Percentiles rank a stretch among this genome's conserved stretches.
Evolutionary conservation across 2,329 filamentous ascomycete species (phyloP).

Genomic region (Pseudogymnoascus pannorum): DNA sequence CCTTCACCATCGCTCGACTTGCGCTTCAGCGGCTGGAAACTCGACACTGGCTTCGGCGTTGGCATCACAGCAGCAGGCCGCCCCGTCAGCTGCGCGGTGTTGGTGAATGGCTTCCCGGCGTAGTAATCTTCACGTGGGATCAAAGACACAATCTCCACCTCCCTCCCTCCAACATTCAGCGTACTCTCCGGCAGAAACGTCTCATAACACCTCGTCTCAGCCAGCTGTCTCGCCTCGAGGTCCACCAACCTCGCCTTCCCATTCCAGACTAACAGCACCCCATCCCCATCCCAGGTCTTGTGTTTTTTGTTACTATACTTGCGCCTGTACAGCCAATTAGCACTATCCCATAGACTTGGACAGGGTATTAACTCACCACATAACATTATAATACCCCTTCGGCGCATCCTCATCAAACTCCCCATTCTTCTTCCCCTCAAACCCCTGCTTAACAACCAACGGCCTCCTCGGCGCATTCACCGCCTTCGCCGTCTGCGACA

Average conservation of each 20-base stretch:
- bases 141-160: constrained; percentile 58
- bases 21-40: constrained; percentile 1
- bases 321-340: constrained; percentile 39
- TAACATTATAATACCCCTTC: constrained; percentile 26
- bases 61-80: constrained; percentile 15
- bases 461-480: constrained; percentile 26
- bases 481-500: constrained; percentile 13
- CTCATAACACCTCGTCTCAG: constrained; percentile 47
- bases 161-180: constrained; percentile 58
- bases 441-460: constrained; percentile 16
- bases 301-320: constrained; percentile 66
- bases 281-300: constrained; percentile 72
- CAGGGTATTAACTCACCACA: constrained; percentile 21
- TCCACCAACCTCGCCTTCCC: constrained; percentile 56
- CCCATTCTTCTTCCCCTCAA: neutral
- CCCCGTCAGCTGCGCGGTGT: constrained; percentile 14
- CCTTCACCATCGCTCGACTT: neutral
- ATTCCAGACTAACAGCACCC: constrained; percentile 49
- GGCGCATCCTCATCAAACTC: constrained; percentile 16
- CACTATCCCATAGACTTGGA: neutral
- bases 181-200: constrained; percentile 51
- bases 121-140: constrained; percentile 54
- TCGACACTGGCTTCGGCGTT: constrained; percentile 12
- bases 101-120: constrained; percentile 39
- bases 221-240: constrained; percentile 55